Evolutionary conservation across 2,329 filamentous ascomycete species (phyloP), one percentile per base, ranked within the genome.

Genomic region (Pseudocercospora musae): DNA sequence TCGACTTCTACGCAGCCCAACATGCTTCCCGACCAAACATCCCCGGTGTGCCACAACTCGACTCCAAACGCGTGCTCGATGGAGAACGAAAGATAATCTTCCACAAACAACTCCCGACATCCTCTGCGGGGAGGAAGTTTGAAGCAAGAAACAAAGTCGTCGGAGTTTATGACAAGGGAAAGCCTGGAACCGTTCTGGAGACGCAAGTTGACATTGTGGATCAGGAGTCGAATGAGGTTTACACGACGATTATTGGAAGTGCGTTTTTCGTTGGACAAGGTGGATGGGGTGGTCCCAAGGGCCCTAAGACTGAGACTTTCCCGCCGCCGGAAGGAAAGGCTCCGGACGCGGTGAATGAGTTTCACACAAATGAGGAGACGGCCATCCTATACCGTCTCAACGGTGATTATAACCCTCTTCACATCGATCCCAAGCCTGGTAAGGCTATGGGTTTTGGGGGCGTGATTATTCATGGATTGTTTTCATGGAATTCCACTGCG

Each of bases 401-500:
- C 71, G 92, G 92, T 68, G 93, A 96, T 80, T 96, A 96, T 79
- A 96, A 96, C 80, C 93, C 92, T 27, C 87, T 96, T 37, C 92
- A 96, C 75, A 92, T 91, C 6, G 90, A 90, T 18, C 92, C 92
- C 11, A 90, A 92, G 78, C 67, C 67, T 8, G 92, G 92, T 64
- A 79, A 85, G 77, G 89, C 92, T 79, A 96, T 96, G 91, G 92
- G 93, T 63, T 96, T 96, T 70, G 91, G 91, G 27, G 92, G 92
- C 33, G 82, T 87, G 69, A 96, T 96, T 76, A 90, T 96, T 75
- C 92, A 96, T 78, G 93, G 93, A 20, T 82, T 96, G 50, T 96
- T 88, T 80, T 91, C 87, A 70, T 96, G 90, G 64, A 69, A 69
- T 52, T 85, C 85, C 61, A 85, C 90, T 1, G 85, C 85, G 15